phyloP scores from a whole-genome alignment of 768 basidiomycete species.

The Lentinula sp. region DNA sequence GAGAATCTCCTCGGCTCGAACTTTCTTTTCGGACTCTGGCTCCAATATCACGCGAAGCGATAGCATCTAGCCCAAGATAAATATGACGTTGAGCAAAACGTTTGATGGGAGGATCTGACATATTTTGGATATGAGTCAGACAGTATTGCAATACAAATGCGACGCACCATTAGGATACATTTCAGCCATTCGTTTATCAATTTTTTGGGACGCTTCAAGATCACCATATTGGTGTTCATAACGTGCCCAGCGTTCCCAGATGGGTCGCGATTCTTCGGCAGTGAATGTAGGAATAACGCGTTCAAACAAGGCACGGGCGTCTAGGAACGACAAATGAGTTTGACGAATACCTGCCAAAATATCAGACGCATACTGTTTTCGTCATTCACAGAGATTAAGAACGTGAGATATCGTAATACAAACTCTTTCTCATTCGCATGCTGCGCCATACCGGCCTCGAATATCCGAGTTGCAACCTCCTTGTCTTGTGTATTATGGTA shows the following conservation, averaged over 20 bases:
- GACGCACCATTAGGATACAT: constrained; percentile 76
- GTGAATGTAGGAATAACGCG: constrained; percentile 75
- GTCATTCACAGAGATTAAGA: constrained; percentile 92
- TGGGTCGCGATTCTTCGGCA: constrained; percentile 69
- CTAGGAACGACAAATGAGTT: constrained; percentile 33
- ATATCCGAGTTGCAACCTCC: constrained; percentile 81
- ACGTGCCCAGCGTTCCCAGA: constrained; percentile 95
- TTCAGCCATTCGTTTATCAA: constrained; percentile 86
- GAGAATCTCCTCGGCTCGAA: background rate
- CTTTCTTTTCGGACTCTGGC: constrained; percentile 36
- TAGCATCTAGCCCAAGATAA: constrained; percentile 81
- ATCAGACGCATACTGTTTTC: constrained; percentile 70
- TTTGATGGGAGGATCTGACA: constrained; percentile 80
- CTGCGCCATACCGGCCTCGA: constrained; percentile 84
- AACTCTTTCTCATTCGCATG: constrained; percentile 82
- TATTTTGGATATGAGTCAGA: background rate
- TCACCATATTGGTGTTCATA: constrained; percentile 98
- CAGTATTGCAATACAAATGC: background rate
- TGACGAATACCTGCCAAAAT: background rate
- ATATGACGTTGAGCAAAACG: constrained; percentile 84
- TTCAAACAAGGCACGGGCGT: constrained; percentile 95
- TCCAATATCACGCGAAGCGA: constrained; percentile 85
- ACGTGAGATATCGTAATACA: constrained; percentile 84
- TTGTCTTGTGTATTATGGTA: constrained; percentile 83
- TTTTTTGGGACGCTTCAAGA: constrained; percentile 77